Evolutionary conservation across 495 filamentous ascomycete genomes (phyloP).

Genomic region (Podospora didyma): DNA sequence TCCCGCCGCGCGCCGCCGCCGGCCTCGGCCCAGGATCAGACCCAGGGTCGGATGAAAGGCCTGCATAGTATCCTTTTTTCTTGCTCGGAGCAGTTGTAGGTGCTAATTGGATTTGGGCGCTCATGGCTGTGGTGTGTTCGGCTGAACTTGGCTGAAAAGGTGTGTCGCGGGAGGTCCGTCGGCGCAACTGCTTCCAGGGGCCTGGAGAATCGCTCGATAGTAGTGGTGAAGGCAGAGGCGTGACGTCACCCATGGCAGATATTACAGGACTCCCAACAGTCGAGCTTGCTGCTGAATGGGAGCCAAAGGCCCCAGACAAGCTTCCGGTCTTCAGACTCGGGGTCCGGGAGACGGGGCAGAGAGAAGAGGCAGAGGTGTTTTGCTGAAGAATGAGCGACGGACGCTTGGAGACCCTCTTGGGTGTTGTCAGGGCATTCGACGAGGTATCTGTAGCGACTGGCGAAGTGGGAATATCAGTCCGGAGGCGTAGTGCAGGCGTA

Average conservation of each 20-base stretch:
- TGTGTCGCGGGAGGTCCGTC: conserved; percentile 35
- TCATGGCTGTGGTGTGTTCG: conserved; percentile 41
- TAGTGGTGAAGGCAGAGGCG: conserved; percentile 87
- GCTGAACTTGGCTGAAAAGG: conserved; percentile 29
- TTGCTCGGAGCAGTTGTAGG: conserved; percentile 39
- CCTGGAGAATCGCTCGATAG: conserved; percentile 67
- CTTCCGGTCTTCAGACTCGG: conserved; percentile 43
- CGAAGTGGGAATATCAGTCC: conserved; percentile 31
- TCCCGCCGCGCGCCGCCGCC: conserved; percentile 30
- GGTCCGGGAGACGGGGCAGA: conserved; percentile 42
- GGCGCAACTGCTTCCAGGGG: conserved; percentile 56
- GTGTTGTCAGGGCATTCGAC: not conserved
- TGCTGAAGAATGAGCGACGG: conserved; percentile 27
- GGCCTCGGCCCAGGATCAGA: conserved; percentile 25
- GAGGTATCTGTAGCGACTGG: conserved; percentile 23
- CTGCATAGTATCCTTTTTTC: conserved; percentile 52
- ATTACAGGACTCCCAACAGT: conserved; percentile 58
- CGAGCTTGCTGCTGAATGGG: conserved; percentile 39
- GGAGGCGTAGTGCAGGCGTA: conserved; percentile 28
- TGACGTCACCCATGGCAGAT: conserved; percentile 82
- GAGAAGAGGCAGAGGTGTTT: conserved; percentile 38
- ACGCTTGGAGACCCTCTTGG: conserved; percentile 21
- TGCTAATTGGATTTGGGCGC: conserved; percentile 47
- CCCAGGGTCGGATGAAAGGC: conserved; percentile 34
- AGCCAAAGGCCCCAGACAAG: conserved; percentile 28